A percentile compares a stretch with the other conserved stretches of the same genome.
phyloP scores from a whole-genome alignment of 2,329 filamentous ascomycete species.

The Exophiala xenobiotica region DNA sequence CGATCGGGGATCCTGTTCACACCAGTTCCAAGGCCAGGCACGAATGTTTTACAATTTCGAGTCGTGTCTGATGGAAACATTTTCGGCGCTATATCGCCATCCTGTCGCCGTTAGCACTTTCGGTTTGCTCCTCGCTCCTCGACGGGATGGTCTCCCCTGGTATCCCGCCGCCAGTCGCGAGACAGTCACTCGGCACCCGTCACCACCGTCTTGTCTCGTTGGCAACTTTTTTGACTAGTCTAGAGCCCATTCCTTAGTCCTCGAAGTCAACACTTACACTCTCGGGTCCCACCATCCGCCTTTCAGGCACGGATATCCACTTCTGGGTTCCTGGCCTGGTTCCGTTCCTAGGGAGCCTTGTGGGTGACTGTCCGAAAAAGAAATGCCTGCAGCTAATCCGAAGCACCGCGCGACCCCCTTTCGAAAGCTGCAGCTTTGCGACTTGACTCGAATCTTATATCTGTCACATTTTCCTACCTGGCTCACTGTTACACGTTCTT shows the following conservation, averaged over 20 bases:
- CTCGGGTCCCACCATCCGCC: constrained; percentile 24
- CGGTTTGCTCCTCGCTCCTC: background rate
- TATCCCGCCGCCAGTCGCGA: background rate
- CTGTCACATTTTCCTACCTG: constrained; percentile 15
- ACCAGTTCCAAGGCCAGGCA: background rate
- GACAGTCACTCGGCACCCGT: background rate
- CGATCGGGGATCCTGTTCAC: constrained; percentile 2
- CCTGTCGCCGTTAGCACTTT: background rate
- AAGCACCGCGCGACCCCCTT: constrained; percentile 14
- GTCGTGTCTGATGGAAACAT: background rate
- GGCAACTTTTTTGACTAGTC: constrained; percentile 2
- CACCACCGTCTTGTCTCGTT: background rate
- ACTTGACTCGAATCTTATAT: constrained; percentile 11
- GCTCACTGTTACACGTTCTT: constrained; percentile 12
- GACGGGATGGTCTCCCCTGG: background rate
- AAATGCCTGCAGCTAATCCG: constrained; percentile 20
- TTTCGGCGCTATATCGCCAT: background rate
- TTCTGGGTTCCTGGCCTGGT: constrained; percentile 1
- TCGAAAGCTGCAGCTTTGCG: constrained; percentile 5
- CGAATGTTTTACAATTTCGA: background rate
- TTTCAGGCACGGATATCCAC: constrained; percentile 12
- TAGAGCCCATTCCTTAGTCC: constrained; percentile 2
- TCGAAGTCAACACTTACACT: constrained; percentile 6
- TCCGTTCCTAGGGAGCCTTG: constrained; percentile 17
- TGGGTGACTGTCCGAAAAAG: constrained; percentile 20